Evolutionary conservation across 2,329 filamentous ascomycete species (phyloP).

Genomic region (Macrophomina tecta): DNA sequence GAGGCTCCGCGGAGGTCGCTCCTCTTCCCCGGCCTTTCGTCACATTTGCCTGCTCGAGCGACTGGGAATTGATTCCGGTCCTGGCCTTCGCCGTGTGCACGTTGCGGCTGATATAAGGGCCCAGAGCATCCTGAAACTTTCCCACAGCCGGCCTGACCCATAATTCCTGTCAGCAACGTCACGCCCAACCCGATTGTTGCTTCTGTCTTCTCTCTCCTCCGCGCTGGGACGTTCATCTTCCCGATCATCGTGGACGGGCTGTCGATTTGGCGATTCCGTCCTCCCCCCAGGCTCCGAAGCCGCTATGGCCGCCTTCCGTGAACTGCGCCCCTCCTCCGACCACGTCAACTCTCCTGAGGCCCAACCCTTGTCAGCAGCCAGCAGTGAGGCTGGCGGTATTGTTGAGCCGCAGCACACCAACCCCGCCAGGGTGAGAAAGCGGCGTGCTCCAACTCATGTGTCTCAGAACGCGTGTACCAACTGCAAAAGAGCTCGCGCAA

Average conservation of each 20-base stretch:
- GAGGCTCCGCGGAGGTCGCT: constrained; percentile 20
- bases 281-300: background rate
- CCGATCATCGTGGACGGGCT: background rate
- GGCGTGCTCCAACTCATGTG: constrained; percentile 34
- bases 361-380: constrained; percentile 20
- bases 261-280: background rate
- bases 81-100: constrained; percentile 13
- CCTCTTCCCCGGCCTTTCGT: constrained; percentile 27
- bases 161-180: constrained; percentile 2
- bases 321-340: constrained; percentile 30
- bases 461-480: constrained; percentile 39
- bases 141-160: background rate
- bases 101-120: constrained; percentile 25
- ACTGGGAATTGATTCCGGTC: constrained; percentile 1
- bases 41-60: constrained; percentile 22
- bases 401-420: constrained; percentile 13
- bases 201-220: background rate
- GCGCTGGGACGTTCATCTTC: background rate
- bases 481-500: constrained; percentile 39
- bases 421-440: constrained; percentile 26
- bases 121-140: constrained; percentile 10
- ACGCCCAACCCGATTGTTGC: background rate
- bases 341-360: constrained; percentile 18
- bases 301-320: constrained; percentile 32
- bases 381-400: constrained; percentile 21